A percentile compares a stretch with the other conserved stretches of the same genome.
Conservation (phyloP, 768 basidiomycete genomes). For the Rhizopogon sp. region DNA sequence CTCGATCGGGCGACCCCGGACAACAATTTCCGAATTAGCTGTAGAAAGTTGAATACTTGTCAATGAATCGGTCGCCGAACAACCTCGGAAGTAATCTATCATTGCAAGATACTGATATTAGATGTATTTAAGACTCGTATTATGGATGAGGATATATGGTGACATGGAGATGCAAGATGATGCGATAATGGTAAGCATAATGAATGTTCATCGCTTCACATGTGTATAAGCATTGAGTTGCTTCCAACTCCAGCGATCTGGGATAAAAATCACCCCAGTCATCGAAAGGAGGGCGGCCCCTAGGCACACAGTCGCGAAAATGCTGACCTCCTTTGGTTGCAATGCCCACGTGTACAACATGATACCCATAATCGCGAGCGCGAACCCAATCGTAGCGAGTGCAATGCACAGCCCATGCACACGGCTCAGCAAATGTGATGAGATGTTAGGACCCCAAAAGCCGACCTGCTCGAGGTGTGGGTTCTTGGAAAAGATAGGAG, state of each 20-base stretch:
- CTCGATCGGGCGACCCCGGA: too few relatives aligned
- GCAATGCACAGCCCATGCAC: slow-evolving; percentile 46
- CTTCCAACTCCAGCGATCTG: neutral
- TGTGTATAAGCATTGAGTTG: neutral
- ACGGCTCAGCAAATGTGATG: slow-evolving; percentile 40
- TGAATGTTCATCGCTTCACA: too few relatives aligned
- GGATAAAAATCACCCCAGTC: neutral
- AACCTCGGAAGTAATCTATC: too few relatives aligned
- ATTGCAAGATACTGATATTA: too few relatives aligned
- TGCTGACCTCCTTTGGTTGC: slow-evolving; percentile 39
- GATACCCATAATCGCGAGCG: slow-evolving; percentile 45
- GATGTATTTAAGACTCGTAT: neutral
- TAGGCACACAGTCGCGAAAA: slow-evolving; percentile 38
- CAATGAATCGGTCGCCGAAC: too few relatives aligned
- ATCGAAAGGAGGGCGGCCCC: slow-evolving; percentile 27
- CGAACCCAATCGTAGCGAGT: slow-evolving; percentile 43
- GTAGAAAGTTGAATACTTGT: too few relatives aligned
- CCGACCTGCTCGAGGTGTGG: slow-evolving; percentile 52
- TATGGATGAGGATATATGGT: neutral
- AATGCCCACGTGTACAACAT: slow-evolving; percentile 47
- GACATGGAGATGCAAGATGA: neutral
- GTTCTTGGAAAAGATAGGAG: slow-evolving; percentile 35
- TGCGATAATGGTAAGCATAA: neutral
- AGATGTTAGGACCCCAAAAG: slow-evolving; percentile 32
- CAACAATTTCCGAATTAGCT: too few relatives aligned